Conservation (phyloP, 441 rosid genomes). For the Arabidopsis lyrata region DNA sequence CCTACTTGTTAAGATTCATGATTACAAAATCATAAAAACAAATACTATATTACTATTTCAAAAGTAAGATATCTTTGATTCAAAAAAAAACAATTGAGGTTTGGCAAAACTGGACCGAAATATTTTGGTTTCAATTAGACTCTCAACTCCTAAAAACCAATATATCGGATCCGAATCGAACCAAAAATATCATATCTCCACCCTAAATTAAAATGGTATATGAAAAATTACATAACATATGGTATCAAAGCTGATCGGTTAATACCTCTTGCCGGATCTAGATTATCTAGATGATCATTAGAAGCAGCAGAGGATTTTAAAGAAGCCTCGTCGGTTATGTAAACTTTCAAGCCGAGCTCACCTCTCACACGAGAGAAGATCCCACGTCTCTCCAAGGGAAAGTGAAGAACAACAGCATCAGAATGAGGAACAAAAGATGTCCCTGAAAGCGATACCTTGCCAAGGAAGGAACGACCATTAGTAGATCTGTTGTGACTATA, state of each 20-base stretch:
- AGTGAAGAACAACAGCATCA: slow-evolving; percentile 90
- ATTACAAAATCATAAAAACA: no score
- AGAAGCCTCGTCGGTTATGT: slow-evolving; percentile 70
- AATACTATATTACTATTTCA: no score
- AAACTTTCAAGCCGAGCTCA: slow-evolving; percentile 91
- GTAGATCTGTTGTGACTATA: slow-evolving; percentile 63
- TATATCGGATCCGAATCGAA: no score
- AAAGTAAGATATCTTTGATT: no score
- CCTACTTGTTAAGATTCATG: no score
- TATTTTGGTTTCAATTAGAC: background rate
- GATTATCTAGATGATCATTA: slow-evolving; percentile 31
- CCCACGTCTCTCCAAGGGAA: slow-evolving; percentile 86
- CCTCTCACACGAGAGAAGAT: slow-evolving; percentile 92
- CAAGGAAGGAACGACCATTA: slow-evolving; percentile 82
- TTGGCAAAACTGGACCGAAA: background rate
- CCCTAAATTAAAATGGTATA: no score
- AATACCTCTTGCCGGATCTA: slow-evolving; percentile 20
- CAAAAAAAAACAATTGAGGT: background rate
- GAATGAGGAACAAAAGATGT: slow-evolving; percentile 83
- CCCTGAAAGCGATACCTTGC: slow-evolving; percentile 78
- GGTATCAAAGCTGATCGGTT: no score
- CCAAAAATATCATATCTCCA: no score
- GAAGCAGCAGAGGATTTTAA: slow-evolving; percentile 68
- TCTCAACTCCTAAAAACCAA: background rate
- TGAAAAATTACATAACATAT: no score